Conservation (phyloP, 129 eudicot species). For the Tanacetum coccineum region DNA sequence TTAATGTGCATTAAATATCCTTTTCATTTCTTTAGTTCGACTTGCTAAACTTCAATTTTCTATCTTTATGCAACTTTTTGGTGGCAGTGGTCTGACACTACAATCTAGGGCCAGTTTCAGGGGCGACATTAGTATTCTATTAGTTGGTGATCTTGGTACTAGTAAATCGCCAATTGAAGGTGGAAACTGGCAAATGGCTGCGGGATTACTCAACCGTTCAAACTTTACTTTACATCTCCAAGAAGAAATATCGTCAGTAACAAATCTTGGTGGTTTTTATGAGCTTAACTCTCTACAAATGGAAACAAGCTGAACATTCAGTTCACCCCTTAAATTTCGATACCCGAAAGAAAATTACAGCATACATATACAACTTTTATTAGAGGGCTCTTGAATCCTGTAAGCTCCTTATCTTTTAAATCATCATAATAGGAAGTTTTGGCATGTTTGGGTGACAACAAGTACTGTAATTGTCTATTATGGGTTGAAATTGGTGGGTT, state of each 20-base stretch:
- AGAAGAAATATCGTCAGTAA: constrained; percentile 78
- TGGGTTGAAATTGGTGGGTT: not conserved
- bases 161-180: constrained; percentile 99
- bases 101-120: constrained; percentile 89
- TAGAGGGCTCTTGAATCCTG: too few relatives aligned
- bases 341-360: too few relatives aligned
- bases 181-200: constrained; percentile 95
- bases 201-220: constrained; percentile 98
- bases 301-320: too few relatives aligned
- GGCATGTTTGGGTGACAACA: not conserved
- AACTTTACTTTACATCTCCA: constrained; percentile 69
- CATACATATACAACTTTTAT: too few relatives aligned
- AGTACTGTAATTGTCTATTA: not conserved
- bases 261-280: too few relatives aligned
- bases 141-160: constrained; percentile 99
- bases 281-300: too few relatives aligned
- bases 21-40: not conserved
- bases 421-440: not conserved
- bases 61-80: constrained; percentile 62
- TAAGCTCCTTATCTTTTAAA: constrained; percentile 28
- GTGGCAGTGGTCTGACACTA: constrained; percentile 80
- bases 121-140: constrained; percentile 91
- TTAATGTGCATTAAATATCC: not conserved
- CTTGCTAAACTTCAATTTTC: not conserved
- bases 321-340: too few relatives aligned